Conservation (phyloP, 2,329 filamentous ascomycete species). For the Nemania sp. region DNA sequence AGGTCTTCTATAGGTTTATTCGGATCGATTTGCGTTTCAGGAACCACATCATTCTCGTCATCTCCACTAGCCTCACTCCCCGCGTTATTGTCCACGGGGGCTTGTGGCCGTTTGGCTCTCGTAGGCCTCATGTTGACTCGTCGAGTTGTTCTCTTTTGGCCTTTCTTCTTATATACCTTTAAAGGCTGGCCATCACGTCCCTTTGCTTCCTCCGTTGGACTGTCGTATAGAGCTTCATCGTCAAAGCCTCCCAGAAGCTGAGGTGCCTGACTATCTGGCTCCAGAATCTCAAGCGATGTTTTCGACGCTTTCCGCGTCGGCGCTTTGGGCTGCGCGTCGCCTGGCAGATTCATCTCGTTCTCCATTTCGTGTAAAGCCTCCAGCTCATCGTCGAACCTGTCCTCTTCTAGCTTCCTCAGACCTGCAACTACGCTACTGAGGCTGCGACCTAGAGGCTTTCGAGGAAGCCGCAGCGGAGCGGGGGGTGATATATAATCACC, state of each 20-base stretch:
- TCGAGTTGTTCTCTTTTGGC: slow-evolving; percentile 81
- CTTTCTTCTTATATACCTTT: slow-evolving; percentile 83
- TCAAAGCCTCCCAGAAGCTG: slow-evolving; percentile 71
- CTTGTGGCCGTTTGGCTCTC: slow-evolving; percentile 60
- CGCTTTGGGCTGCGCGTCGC: slow-evolving; percentile 38
- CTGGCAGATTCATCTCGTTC: slow-evolving; percentile 52
- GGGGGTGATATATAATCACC: slow-evolving; percentile 62
- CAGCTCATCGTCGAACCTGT: slow-evolving; percentile 77
- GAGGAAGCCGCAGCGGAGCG: slow-evolving; percentile 65
- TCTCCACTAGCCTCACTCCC: slow-evolving; percentile 53
- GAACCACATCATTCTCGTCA: slow-evolving; percentile 56
- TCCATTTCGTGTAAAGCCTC: slow-evolving; percentile 81
- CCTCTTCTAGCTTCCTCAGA: slow-evolving; percentile 76
- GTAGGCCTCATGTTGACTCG: slow-evolving; percentile 72
- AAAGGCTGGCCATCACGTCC: slow-evolving; percentile 70
- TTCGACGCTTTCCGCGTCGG: slow-evolving; percentile 29
- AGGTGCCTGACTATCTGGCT: slow-evolving; percentile 58
- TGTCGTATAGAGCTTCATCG: slow-evolving; percentile 70
- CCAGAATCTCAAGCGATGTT: slow-evolving; percentile 49
- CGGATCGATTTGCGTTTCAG: slow-evolving; percentile 54
- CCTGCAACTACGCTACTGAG: slow-evolving; percentile 80
- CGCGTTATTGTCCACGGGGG: slow-evolving; percentile 49
- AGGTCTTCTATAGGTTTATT: slow-evolving; percentile 49
- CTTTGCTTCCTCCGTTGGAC: slow-evolving; percentile 62
- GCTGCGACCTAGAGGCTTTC: slow-evolving; percentile 73